These are phyloP conservation scores for Wickerhamiella domercqiae DNA, from an alignment of 805 yeast genomes.

Conservation along the genomic window DNA sequence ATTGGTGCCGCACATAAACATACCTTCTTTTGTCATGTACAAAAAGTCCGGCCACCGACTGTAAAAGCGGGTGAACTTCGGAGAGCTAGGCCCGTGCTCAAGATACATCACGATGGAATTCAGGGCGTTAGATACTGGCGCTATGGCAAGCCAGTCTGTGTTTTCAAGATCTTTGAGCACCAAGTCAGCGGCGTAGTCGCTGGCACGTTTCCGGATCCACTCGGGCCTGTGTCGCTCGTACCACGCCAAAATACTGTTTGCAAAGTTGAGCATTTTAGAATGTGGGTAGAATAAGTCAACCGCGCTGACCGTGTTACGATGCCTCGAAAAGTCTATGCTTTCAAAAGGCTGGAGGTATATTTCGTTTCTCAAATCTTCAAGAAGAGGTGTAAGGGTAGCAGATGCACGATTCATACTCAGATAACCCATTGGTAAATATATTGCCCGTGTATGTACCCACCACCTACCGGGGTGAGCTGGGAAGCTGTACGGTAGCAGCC, in stretches of 20 bases:
- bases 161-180: slow-evolving; percentile 61
- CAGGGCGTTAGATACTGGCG: slow-evolving; percentile 86
- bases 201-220: slow-evolving; percentile 45
- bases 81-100: slow-evolving; percentile 58
- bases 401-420: slow-evolving; percentile 40
- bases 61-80: slow-evolving; percentile 38
- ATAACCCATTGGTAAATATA: slow-evolving; percentile 77
- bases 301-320: slow-evolving; percentile 78
- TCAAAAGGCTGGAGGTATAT: slow-evolving; percentile 57
- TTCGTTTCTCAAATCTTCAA: slow-evolving; percentile 56
- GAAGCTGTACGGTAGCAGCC: slow-evolving; percentile 65
- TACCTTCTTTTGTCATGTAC: slow-evolving; percentile 79
- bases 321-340: slow-evolving; percentile 46
- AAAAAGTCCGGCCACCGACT: slow-evolving; percentile 58
- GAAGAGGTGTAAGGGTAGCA: slow-evolving; percentile 48
- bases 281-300: slow-evolving; percentile 93
- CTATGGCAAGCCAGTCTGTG: slow-evolving; percentile 72
- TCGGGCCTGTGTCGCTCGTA: slow-evolving; percentile 68
- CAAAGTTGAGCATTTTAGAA: slow-evolving; percentile 43
- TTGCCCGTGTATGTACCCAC: slow-evolving; percentile 98
- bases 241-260: slow-evolving; percentile 41
- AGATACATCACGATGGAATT: slow-evolving; percentile 53
- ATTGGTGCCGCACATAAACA: slow-evolving; percentile 91
- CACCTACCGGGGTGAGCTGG: slow-evolving; percentile 91
- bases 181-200: slow-evolving; percentile 40